Evolutionary conservation across 805 yeast species (phyloP).

Genomic region (Hanseniaspora thailandica): DNA sequence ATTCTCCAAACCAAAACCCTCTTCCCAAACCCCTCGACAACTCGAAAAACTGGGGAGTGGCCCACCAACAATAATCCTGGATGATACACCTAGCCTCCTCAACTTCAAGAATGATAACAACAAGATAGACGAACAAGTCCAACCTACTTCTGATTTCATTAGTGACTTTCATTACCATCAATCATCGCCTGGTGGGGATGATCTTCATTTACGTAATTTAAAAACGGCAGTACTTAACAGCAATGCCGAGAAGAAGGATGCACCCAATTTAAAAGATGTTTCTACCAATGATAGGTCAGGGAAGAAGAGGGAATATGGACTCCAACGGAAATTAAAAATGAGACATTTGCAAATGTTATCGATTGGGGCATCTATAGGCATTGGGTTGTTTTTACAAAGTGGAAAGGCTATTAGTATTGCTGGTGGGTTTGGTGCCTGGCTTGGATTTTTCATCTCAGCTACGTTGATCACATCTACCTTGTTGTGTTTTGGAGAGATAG

Average conservation of each 20-base stretch:
- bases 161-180: background rate
- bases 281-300: no score
- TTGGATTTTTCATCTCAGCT: slow-evolving; percentile 58
- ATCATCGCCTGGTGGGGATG: no score
- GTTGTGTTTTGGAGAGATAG: slow-evolving; percentile 71
- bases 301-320: slow-evolving; percentile 18
- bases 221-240: slow-evolving; percentile 2
- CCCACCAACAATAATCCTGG: background rate
- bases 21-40: background rate
- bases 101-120: background rate
- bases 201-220: background rate
- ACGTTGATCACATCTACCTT: slow-evolving; percentile 55
- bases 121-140: slow-evolving; percentile 1
- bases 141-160: slow-evolving; percentile 6
- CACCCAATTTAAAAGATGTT: no score
- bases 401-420: slow-evolving; percentile 64
- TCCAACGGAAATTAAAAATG: slow-evolving; percentile 47
- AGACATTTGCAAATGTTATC: slow-evolving; percentile 70
- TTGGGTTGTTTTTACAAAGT: slow-evolving; percentile 55
- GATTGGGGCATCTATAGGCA: slow-evolving; percentile 68
- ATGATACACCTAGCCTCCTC: background rate
- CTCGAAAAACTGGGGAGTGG: slow-evolving; percentile 1
- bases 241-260: slow-evolving; percentile 12
- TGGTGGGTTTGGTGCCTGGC: slow-evolving; percentile 64
- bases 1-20: background rate